These are phyloP conservation scores for Aspergillus baeticus DNA, from an alignment of 495 filamentous ascomycete genomes.

Conservation along the genomic window DNA sequence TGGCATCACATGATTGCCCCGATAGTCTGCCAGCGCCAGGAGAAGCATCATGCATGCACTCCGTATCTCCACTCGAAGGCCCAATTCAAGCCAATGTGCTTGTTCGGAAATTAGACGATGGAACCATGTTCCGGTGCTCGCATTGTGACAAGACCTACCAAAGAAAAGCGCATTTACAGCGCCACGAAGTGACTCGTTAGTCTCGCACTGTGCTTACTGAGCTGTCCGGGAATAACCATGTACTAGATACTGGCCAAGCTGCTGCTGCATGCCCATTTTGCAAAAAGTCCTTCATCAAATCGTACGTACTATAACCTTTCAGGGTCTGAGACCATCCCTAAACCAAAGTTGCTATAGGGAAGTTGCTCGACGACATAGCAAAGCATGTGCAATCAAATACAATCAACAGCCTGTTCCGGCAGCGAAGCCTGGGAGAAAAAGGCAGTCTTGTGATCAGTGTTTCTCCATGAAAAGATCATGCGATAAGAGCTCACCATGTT, in stretches of 20 bases:
- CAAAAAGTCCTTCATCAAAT: constrained; percentile 35
- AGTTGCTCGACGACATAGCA: constrained; percentile 36
- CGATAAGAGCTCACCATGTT: constrained; percentile 29
- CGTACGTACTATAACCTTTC: constrained; percentile 15
- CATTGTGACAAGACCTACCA: constrained; percentile 33
- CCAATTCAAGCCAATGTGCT: background rate
- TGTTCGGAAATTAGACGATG: background rate
- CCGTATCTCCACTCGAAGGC: background rate
- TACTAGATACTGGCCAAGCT: constrained; percentile 26
- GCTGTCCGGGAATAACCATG: constrained; percentile 14
- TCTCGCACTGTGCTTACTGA: background rate
- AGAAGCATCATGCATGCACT: background rate
- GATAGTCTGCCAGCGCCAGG: background rate
- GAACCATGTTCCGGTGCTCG: constrained; percentile 32
- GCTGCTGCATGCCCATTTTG: constrained; percentile 37
- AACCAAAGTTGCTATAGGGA: constrained; percentile 22
- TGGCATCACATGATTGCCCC: background rate
- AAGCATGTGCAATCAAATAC: constrained; percentile 34
- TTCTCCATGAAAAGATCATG: constrained; percentile 32
- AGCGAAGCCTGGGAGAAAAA: constrained; percentile 34
- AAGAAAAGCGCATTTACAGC: constrained; percentile 31
- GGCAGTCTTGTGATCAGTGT: constrained; percentile 35
- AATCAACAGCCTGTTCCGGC: constrained; percentile 31
- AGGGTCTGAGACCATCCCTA: background rate
- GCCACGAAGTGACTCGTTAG: constrained; percentile 35